Evolutionary conservation across 148 eudicot species (phyloP), one percentile per base, ranked within the genome.

Genomic region (Chenopodium suecicum): DNA sequence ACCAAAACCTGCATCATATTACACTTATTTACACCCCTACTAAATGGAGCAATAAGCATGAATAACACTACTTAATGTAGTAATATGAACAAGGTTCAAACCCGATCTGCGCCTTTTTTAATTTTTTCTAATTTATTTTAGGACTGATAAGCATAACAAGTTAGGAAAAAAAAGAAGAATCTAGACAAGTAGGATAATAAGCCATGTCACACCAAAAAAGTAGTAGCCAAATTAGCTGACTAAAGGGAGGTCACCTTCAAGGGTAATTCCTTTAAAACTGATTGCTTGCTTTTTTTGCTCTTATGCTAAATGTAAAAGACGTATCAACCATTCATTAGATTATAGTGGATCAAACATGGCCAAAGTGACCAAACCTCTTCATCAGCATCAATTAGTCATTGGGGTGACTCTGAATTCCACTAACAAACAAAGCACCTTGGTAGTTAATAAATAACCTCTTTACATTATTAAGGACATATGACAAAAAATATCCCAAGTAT

Each of bases 381-480:
- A 83, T 84, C 84, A 84, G 76, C 81, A 81, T 82, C 87, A 84
- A 78, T 85, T 82, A 46, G 62, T 84, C 77, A 47, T 79, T 78
- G 85, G 86, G 74, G 25, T 86, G 90, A 89, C 85, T 86, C 63
- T 84, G 88, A 83, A 76, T 86, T 79, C 91, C 91, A 89, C 86
- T 84, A 58, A 66, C 44, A 70, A 67, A 70, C 82, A 65, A 58
- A 84, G 79, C 87, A 87, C 85, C 84, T 81, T 70, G 50, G 27
- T 83, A 65, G 82, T 78, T 80, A 29, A 56, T 46, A 76, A 41
- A 41, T 41, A 41, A 34, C 25, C 71, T 77, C 74, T 67, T 67
- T 67, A 71, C 44, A 41, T 41, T 16, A 48, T 4, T 32, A 50
- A 74, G 76, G 41, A 48, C 76, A 74, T 11, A 73, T 58, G 29